These are phyloP conservation scores for Collybiopsis luxurians DNA, from an alignment of 768 basidiomycete genomes.

Conservation along the genomic window DNA sequence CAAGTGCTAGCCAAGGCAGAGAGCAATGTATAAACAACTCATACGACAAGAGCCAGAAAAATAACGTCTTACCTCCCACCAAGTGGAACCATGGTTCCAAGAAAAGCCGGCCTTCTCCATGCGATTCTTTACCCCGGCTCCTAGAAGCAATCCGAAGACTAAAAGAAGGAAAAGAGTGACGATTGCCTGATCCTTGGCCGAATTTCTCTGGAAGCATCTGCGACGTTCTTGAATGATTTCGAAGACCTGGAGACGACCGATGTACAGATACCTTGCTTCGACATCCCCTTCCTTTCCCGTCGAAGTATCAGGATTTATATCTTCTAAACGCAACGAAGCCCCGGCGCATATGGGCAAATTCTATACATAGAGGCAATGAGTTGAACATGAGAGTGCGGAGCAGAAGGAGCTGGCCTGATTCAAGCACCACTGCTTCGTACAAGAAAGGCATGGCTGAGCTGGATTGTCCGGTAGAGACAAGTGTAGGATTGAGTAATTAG, in stretches of 20 bases:
- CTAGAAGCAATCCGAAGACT: conserved; percentile 81
- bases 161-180: conserved; percentile 89
- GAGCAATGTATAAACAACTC: neutral
- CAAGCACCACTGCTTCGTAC: conserved; percentile 94
- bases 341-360: conserved; percentile 82
- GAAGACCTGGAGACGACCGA: conserved; percentile 39
- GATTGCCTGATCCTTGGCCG: conserved; percentile 91
- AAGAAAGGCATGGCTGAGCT: conserved; percentile 87
- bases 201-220: conserved; percentile 72
- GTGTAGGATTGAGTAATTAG: conserved; percentile 83
- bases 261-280: conserved; percentile 90
- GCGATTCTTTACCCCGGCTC: conserved; percentile 79
- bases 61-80: conserved; percentile 96
- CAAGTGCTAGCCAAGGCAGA: conserved; percentile 40
- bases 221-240: conserved; percentile 13
- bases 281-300: conserved; percentile 96
- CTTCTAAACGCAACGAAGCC: conserved; percentile 63
- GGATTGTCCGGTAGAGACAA: conserved; percentile 81
- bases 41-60: too few relatives aligned
- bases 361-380: neutral
- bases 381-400: too few relatives aligned
- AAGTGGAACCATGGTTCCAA: conserved; percentile 63
- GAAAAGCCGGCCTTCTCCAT: conserved; percentile 75
- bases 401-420: conserved; percentile 47
- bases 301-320: conserved; percentile 88